Evolutionary conservation across 106 monocot species (phyloP).

Genomic region (Dactylorhiza incarnata): DNA sequence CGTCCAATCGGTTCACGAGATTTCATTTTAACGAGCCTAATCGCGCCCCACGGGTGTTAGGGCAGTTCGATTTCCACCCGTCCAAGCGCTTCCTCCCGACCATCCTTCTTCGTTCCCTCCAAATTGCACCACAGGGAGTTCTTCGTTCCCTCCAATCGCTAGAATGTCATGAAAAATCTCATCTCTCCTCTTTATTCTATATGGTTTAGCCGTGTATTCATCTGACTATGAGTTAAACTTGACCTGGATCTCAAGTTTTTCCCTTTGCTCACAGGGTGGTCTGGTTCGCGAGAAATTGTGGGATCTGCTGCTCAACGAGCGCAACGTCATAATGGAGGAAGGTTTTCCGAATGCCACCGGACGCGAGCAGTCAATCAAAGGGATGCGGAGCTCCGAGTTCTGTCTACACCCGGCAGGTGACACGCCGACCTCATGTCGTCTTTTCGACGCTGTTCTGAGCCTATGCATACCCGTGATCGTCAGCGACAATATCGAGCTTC

Average conservation of each 20-base stretch:
- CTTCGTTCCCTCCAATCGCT: too few relatives aligned
- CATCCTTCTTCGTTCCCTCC: too few relatives aligned
- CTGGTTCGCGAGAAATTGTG: conserved; percentile 81
- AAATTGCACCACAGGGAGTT: too few relatives aligned
- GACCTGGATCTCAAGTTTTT: not conserved
- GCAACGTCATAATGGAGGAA: conserved; percentile 77
- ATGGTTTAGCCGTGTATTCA: not conserved
- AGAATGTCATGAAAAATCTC: too few relatives aligned
- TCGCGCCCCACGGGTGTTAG: too few relatives aligned
- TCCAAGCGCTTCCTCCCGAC: too few relatives aligned
- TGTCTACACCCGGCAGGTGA: conserved; percentile 97
- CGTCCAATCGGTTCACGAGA: too few relatives aligned
- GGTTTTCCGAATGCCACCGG: conserved; percentile 95
- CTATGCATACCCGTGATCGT: conserved; percentile 91
- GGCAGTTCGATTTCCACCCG: too few relatives aligned
- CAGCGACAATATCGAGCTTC: conserved; percentile 85
- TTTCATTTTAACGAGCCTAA: too few relatives aligned
- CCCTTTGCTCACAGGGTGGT: conserved; percentile 42
- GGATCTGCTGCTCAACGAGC: conserved; percentile 71
- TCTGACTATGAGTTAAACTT: not conserved
- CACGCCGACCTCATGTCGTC: conserved; percentile 92
- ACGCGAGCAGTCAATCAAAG: conserved; percentile 83
- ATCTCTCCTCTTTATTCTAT: too few relatives aligned
- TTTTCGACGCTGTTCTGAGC: conserved; percentile 83
- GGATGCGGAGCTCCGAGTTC: conserved; percentile 89